Conservation (phyloP, 2,329 filamentous ascomycete species). For the Colletotrichum eleusines region DNA sequence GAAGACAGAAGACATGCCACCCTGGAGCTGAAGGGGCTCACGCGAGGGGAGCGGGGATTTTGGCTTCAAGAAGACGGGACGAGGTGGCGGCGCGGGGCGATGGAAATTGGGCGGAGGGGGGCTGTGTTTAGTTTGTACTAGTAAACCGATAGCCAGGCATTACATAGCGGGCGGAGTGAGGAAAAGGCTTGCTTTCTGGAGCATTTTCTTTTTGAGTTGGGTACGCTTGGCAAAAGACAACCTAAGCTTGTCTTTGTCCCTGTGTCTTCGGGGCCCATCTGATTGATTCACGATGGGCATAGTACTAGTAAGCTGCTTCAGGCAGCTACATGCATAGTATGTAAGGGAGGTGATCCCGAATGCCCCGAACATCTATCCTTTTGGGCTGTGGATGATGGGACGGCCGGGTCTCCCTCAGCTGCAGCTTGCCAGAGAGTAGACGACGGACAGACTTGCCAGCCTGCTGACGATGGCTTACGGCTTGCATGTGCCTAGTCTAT, state of each 20-base stretch:
- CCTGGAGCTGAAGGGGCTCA: slow-evolving; percentile 8
- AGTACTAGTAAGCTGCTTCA: slow-evolving; percentile 2
- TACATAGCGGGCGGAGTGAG: background rate
- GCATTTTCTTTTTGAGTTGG: slow-evolving; percentile 1
- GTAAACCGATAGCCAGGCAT: no score
- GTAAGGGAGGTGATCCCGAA: no score
- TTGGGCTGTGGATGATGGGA: no score
- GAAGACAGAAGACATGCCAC: slow-evolving; percentile 4
- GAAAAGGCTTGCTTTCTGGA: background rate
- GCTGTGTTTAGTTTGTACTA: background rate
- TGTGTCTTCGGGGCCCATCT: background rate
- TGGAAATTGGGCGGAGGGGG: background rate
- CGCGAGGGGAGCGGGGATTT: background rate
- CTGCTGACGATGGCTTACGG: slow-evolving; percentile 38
- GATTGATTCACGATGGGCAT: background rate
- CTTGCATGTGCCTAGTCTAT: slow-evolving; percentile 31
- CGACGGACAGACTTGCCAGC: slow-evolving; percentile 8
- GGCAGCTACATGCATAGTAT: background rate
- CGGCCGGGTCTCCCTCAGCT: background rate
- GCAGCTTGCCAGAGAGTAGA: background rate
- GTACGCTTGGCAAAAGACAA: background rate
- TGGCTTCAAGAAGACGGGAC: background rate
- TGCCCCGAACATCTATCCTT: background rate
- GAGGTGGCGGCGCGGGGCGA: background rate
- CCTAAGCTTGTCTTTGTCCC: background rate